Evolutionary conservation across 768 basidiomycete genomes (phyloP), one percentile per base, ranked within the genome.

Genomic region (Tulasnella sp.): DNA sequence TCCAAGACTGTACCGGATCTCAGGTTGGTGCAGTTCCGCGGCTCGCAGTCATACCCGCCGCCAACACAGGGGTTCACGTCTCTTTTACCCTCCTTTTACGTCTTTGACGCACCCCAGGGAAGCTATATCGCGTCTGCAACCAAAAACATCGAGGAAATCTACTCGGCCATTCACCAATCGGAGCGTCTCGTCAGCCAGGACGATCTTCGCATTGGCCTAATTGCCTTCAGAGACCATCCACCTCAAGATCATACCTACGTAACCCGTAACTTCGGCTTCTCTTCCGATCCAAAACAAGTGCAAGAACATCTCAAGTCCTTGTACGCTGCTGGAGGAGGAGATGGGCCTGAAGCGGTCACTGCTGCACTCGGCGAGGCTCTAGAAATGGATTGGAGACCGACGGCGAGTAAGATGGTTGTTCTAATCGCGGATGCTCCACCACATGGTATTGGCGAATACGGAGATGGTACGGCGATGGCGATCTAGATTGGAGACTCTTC

Each of bases 361-460:
- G 96, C 97, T 3, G 97, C 93, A 24, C 86, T 99, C 84, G 92
- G 91, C 0, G 96, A 97, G 84, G 92, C 92, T 12, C 83, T 96
- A 83, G 90, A 91, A 77, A 93, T 99, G 91, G 93, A 95, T 16
- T 99, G 97, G 97, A 89, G 97, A 83, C 88, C 89, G 74, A 86
- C 89, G 71, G 94, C 97, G 38, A 94, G 93, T 84, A 98, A 95
- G 88, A 98, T 99, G 95, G 89, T 96, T 75, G 96, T 99, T 7
- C 89, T 98, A 83, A 96, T 98, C 83, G 96, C 97, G 24, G 97
- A 99, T 88, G 97, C 97, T 0, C 97, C 97, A 48, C 96, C 97
- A 21, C 97, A 99, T 86, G 97, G 97, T 2, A 95, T 98, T 83
- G 97, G 97, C 80, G 97, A 98, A 85, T 95, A 95, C 81, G 97